Evolutionary conservation across 331 rosid genomes (phyloP).

Genomic region (Malus hybrid): DNA sequence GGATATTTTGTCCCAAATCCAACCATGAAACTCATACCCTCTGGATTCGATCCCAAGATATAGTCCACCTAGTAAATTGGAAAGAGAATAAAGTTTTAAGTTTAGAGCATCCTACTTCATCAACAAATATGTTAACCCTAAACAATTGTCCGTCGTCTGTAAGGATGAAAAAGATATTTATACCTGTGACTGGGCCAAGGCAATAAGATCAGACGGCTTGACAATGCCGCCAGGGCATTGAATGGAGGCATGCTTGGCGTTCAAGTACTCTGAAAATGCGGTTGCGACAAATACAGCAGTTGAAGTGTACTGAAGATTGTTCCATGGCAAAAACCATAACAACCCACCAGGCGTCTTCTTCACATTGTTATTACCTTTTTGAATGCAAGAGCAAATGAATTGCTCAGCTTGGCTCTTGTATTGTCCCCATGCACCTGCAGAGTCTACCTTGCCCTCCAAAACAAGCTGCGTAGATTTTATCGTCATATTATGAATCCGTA

Average conservation of each 20-base stretch:
- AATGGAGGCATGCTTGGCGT: constrained; percentile 10
- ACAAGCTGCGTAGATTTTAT: constrained; percentile 29
- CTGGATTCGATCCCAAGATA: constrained; percentile 56
- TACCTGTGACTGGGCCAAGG: constrained; percentile 28
- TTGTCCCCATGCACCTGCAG: constrained; percentile 32
- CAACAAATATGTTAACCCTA: too few species aligned
- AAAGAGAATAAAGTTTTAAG: background rate
- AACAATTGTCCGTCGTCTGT: too few species aligned
- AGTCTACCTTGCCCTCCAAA: constrained; percentile 26
- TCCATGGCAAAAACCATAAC: constrained; percentile 39
- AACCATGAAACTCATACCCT: constrained; percentile 56
- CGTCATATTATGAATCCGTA: too few species aligned
- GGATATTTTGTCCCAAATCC: constrained; percentile 53
- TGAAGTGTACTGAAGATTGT: constrained; percentile 48
- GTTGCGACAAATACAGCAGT: constrained; percentile 36
- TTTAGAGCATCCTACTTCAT: background rate
- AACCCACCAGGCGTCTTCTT: constrained; percentile 39
- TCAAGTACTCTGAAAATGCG: constrained; percentile 40
- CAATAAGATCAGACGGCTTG: constrained; percentile 10
- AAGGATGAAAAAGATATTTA: background rate
- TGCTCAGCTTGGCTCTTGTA: constrained; percentile 43
- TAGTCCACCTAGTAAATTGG: constrained; percentile 41
- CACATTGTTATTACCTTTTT: constrained; percentile 22
- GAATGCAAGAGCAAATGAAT: constrained; percentile 46
- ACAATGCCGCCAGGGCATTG: constrained; percentile 20